Base-by-base conservation (phyloP, 148 eudicot genomes). In the Suaeda aralocaspica region DNA sequence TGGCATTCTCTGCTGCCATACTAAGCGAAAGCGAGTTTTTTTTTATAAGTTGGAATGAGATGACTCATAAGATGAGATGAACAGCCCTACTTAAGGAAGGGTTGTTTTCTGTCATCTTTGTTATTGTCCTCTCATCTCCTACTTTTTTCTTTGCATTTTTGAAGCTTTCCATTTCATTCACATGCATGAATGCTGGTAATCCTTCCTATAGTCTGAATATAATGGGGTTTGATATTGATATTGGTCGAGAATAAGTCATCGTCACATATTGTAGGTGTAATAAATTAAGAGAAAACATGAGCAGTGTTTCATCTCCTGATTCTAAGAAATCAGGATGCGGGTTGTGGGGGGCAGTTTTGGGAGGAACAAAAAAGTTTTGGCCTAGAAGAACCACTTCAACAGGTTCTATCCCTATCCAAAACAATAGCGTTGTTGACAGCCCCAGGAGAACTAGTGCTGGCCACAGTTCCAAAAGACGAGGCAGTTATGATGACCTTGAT, bases 241-340 rank as follows among this genome's bases (percentile, higher is more conserved):
- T 4, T 41, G 16, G 25, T 29, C 26, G 41, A 61, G 33, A 55
- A 71, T 36, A 63, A 59, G 69, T 41, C 39, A 26, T 39, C 33
- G 33, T 61, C 9, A 15, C 58, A 60, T 65, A 25, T 7, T 7
- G n/a, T n/a, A n/a, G 50, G 31, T 57, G 53, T 42, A 42, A 31
- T 10, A 26, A 9, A 14, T 1, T 4, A 26, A 71, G 22, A 46
- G 41, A 63, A 68, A 61, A 72, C 18, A 85, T 84, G 89, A 88
- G 75, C 57, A 84, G 81, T 41, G 49, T 6, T 1, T 82, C 90
- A 33, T 74, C 83, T 24, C 67, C 67, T 6, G 67, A 42, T 0
- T 86, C 84, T 34, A 86, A 28, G 68, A 88, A 26, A 76, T 53
- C 73, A 18, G 91, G 96, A 1, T 94, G 99, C 79, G 91, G 99